These are phyloP conservation scores for Cryphonectria parasitica DNA, from an alignment of 2,329 filamentous ascomycete species.

Conservation along the genomic window DNA sequence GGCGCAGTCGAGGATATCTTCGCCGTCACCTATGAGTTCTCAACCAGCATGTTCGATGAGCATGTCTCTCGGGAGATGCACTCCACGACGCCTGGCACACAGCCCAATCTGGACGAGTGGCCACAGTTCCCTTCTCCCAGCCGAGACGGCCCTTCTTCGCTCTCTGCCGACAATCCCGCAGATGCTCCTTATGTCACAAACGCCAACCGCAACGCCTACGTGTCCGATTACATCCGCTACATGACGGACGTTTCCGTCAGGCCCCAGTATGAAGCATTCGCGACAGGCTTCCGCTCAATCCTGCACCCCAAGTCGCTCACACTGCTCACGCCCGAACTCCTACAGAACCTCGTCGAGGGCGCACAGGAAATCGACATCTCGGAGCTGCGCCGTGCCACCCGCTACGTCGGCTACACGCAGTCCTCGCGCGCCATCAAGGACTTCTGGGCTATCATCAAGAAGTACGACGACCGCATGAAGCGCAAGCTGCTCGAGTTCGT, in stretches of 20 bases:
- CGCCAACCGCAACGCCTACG: slow-evolving; percentile 76
- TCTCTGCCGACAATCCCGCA: slow-evolving; percentile 45
- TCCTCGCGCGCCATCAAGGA: slow-evolving; percentile 70
- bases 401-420: slow-evolving; percentile 81
- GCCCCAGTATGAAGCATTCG: slow-evolving; percentile 80
- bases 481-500: slow-evolving; percentile 87
- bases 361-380: slow-evolving; percentile 77
- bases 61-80: slow-evolving; percentile 63
- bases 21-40: slow-evolving; percentile 85
- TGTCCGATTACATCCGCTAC: slow-evolving; percentile 83
- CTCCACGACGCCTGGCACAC: slow-evolving; percentile 34
- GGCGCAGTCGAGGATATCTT: slow-evolving; percentile 83
- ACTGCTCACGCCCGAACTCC: slow-evolving; percentile 70
- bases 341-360: slow-evolving; percentile 84
- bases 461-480: slow-evolving; percentile 70
- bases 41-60: slow-evolving; percentile 61
- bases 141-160: slow-evolving; percentile 15
- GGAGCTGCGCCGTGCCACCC: slow-evolving; percentile 70
- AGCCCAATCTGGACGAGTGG: slow-evolving; percentile 45
- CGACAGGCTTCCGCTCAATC: slow-evolving; percentile 77
- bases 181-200: slow-evolving; percentile 79
- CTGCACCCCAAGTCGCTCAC: slow-evolving; percentile 71
- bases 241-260: slow-evolving; percentile 77
- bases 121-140: slow-evolving; percentile 51
- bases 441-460: slow-evolving; percentile 83